Evolutionary conservation across 495 filamentous ascomycete genomes (phyloP), one percentile per base, ranked within the genome.

Genomic region (Hypomontagnella monticulosa): DNA sequence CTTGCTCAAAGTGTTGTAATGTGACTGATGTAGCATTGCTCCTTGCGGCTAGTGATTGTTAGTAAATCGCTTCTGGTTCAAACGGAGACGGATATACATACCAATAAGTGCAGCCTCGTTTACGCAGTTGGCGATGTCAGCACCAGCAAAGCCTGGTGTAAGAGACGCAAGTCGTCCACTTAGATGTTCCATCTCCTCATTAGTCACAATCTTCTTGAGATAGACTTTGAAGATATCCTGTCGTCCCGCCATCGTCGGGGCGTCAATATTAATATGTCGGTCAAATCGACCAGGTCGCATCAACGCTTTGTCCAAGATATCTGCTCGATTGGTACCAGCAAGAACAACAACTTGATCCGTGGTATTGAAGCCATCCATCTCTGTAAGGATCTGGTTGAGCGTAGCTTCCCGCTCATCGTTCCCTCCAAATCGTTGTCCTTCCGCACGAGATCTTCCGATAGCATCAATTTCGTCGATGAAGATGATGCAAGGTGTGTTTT

Each of bases 391-490:
- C 78, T 99, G 95, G 75, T 99, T 99, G 38, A 99, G 87, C 1
- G 95, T 99, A 44, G 90, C 90, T 76, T 99, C 95, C 70, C 95
- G 87, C 81, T 99, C 95, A 72, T 98, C 96, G 70, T 97, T 98
- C 52, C 95, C 95, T 62, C 95, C 95, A 64, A 83, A 88, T 36
- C 83, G 80, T 14, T 80, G 78, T 43, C 86, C 84, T 66, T 93
- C 92, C 1, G 89, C 81, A 77, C 95, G 87, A 34, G 93, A 88
- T 75, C 93, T 93, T 73, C 95, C 95, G 71, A 99, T 96, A 33
- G 95, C 95, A 79, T 99, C 95, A 61, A 99, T 99, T 79, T 99
- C 95, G 73, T 99, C 95, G 69, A 99, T 97, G 81, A 99, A 99
- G 75, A 99, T 95, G 76, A 99, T 99, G 79, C 95, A 99, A 2